Percentiles rank a stretch among this genome's conserved stretches.
These are phyloP conservation scores for Fraxinus albicans DNA, from an alignment of 305 asterid species.

Conservation along the genomic window DNA sequence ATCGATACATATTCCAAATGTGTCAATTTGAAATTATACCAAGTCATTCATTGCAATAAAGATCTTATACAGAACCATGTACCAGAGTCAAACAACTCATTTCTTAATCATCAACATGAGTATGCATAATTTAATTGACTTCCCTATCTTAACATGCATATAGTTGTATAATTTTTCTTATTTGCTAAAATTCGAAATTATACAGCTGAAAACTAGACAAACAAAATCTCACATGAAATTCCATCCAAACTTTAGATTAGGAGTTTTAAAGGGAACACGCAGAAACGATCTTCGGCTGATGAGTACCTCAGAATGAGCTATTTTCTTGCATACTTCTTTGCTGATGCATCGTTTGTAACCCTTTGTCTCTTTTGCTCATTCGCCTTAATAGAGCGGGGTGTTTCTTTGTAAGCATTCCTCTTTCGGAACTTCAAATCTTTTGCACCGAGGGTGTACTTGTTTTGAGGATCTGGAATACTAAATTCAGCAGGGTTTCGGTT, in stretches of 20 bases:
- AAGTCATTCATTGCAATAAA: background rate
- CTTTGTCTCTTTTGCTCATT: slow-evolving; percentile 45
- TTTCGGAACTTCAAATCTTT: slow-evolving; percentile 46
- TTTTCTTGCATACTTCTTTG: slow-evolving; percentile 30
- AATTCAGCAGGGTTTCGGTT: slow-evolving; percentile 82
- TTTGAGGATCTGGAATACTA: slow-evolving; percentile 50
- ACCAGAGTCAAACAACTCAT: background rate
- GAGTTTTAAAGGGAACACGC: background rate
- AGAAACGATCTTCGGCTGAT: background rate
- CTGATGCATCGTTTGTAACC: slow-evolving; percentile 28
- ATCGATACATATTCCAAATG: background rate
- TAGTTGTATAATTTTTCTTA: background rate
- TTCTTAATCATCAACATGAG: background rate
- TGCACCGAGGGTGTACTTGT: slow-evolving; percentile 48
- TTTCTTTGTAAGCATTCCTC: slow-evolving; percentile 29
- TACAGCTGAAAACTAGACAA: background rate
- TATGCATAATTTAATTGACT: background rate
- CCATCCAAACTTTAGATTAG: background rate
- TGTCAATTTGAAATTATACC: background rate
- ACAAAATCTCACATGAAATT: background rate
- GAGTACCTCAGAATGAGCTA: background rate
- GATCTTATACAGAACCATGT: background rate
- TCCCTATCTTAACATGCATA: background rate
- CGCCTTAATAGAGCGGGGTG: slow-evolving; percentile 1
- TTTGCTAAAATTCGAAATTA: background rate